phyloP scores from a whole-genome alignment of 2,329 filamentous ascomycete species.

The Aspergillus nomiae region DNA sequence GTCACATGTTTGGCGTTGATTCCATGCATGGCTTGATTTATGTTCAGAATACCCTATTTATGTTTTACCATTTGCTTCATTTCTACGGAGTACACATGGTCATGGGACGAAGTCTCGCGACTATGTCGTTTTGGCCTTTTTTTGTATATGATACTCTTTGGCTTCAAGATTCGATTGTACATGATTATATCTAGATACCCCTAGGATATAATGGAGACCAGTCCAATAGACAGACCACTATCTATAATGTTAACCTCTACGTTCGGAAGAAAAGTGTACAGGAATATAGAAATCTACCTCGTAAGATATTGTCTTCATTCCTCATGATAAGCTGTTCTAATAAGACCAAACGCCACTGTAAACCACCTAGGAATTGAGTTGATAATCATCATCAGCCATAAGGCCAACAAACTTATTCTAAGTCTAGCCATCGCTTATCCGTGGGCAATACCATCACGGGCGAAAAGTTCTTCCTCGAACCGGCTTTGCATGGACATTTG shows the following conservation, averaged over 20 bases:
- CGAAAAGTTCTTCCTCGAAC: conserved; percentile 32
- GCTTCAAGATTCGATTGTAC: not conserved
- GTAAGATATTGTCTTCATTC: conserved; percentile 10
- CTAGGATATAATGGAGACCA: not conserved
- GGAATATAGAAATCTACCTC: not conserved
- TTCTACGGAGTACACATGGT: not conserved
- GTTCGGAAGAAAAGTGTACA: no score
- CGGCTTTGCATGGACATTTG: conserved; percentile 25
- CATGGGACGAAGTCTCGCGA: not conserved
- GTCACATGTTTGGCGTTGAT: not conserved
- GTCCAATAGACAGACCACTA: not conserved
- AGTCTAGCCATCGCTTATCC: not conserved
- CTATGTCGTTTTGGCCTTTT: not conserved
- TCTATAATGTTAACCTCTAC: not conserved
- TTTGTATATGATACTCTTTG: not conserved
- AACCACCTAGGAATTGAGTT: not conserved
- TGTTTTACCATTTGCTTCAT: conserved; percentile 1
- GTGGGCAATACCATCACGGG: conserved; percentile 19
- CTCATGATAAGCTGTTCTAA: conserved; percentile 7
- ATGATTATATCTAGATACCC: not conserved
- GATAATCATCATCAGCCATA: not conserved
- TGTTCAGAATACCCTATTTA: conserved; percentile 10
- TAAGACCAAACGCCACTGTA: conserved; percentile 1
- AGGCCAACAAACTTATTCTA: not conserved
- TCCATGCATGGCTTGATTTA: conserved; percentile 4